Base-by-base conservation (phyloP, 2,329 filamentous ascomycete genomes). In the Pseudogymnoascus sp. region DNA sequence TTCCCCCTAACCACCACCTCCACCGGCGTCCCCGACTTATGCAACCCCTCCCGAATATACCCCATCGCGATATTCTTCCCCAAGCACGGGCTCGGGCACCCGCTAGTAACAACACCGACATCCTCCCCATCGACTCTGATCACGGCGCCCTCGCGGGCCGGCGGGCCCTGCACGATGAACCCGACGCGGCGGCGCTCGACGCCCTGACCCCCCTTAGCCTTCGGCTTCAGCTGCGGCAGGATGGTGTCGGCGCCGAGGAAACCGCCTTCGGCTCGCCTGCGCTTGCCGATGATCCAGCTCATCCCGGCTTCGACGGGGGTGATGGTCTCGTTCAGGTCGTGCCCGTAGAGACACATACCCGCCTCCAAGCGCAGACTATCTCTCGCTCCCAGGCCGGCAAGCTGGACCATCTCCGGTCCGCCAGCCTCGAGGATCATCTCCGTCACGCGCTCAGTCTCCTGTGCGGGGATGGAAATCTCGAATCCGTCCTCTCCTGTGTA, bases 301-400 rank as follows among this genome's bases (percentile, higher is more conserved):
- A 90, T 75, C 1, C 78, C 80, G 1, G 82, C 87, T 70, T 85
- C 82, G 4, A 88, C 84, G 1, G 87, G 87, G 1, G 87, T 89
- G 9, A 83, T 88, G 0, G 78, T 78, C 62, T 96, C 93, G 72
- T 95, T 86, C 37, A 99, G 83, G 74, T 99, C 94, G 76, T 97
- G 91, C n/a, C 94, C 94, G 76, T 99, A 99, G n/a, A 99, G 82
- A 75, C 94, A 99, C 93, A 99, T 96, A 64, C 94, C 94, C 0
- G 94, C 94, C 77, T 99, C 94, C 30, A 99, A 85, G 54, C 94
- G 87, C 63, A 99, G 84, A 64, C 89, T 95, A 74, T 99, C 94
- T 65, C 94, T 85, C 2, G 94, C 91, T 8, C 92, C 94, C 0
- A 99, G 82, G 2, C 94, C 94, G 1, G 93, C 91, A 50, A 96